These are phyloP conservation scores for Trametes cubensis DNA, from an alignment of 768 basidiomycete species.

Conservation along the genomic window DNA sequence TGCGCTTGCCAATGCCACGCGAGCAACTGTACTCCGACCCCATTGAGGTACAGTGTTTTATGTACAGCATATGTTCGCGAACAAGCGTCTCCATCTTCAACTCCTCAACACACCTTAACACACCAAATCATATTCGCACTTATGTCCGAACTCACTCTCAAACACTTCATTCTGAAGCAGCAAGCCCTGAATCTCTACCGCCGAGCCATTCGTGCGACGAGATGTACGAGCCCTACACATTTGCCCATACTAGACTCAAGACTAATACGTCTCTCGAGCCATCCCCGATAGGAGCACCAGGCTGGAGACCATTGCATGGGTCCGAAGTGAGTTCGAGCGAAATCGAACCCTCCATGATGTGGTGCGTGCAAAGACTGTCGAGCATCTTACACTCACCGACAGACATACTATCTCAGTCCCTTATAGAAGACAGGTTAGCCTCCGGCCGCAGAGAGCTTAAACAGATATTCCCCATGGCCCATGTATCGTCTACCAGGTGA, in stretches of 20 bases:
- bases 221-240: slow-evolving; percentile 46
- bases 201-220: slow-evolving; percentile 65
- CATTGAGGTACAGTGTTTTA: no score
- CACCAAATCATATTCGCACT: neutral
- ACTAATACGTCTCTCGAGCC: slow-evolving; percentile 41
- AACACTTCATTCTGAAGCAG: slow-evolving; percentile 74
- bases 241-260: neutral
- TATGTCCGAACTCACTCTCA: slow-evolving; percentile 48
- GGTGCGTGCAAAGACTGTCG: slow-evolving; percentile 41
- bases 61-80: no score
- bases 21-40: no score
- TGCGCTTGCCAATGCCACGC: neutral
- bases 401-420: slow-evolving; percentile 40
- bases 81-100: no score
- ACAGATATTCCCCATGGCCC: slow-evolving; percentile 50
- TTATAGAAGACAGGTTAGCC: slow-evolving; percentile 65
- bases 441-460: slow-evolving; percentile 61
- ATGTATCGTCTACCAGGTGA: slow-evolving; percentile 9
- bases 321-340: slow-evolving; percentile 71
- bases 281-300: slow-evolving; percentile 65
- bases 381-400: slow-evolving; percentile 8
- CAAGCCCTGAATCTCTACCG: slow-evolving; percentile 66
- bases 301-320: slow-evolving; percentile 69
- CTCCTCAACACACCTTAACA: no score
- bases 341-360: slow-evolving; percentile 58